Conservation (phyloP, 768 basidiomycete species). For the Agrocybe praecox region DNA sequence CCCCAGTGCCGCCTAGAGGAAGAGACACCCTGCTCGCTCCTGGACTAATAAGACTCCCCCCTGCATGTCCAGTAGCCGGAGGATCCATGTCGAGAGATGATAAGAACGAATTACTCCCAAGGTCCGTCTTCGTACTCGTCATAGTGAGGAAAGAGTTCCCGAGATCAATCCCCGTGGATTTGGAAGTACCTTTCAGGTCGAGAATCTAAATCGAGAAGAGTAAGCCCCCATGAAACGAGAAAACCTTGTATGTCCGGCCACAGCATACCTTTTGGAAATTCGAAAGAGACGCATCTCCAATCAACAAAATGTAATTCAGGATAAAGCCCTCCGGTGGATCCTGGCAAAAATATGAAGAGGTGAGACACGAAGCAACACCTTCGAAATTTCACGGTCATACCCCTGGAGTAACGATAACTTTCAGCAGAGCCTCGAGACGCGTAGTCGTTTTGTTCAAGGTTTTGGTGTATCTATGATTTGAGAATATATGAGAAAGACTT, state of each 20-base stretch:
- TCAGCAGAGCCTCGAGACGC: conserved; percentile 87
- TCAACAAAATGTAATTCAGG: conserved; percentile 91
- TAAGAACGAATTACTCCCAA: conserved; percentile 90
- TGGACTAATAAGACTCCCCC: conserved; percentile 64
- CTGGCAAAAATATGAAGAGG: conserved; percentile 40
- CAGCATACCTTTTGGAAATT: conserved; percentile 94
- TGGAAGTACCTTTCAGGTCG: conserved; percentile 92
- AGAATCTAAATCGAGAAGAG: conserved; percentile 60
- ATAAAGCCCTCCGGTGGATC: conserved; percentile 95
- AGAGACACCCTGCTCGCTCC: conserved; percentile 63
- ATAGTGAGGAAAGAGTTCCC: conserved; percentile 91
- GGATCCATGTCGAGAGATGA: conserved; percentile 97
- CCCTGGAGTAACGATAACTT: conserved; percentile 92
- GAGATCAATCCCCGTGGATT: conserved; percentile 83
- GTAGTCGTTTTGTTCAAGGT: conserved; percentile 81
- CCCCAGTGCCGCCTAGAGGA: conserved; percentile 44
- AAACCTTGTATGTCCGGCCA: background rate
- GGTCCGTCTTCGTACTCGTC: conserved; percentile 89
- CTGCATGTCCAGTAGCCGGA: conserved; percentile 44
- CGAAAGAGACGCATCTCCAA: conserved; percentile 92
- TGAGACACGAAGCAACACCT: background rate
- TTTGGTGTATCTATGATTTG: conserved; percentile 67
- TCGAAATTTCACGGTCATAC: conserved; percentile 44
- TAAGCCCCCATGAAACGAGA: background rate
- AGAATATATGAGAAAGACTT: conserved; percentile 2